Base-by-base conservation (phyloP, 75 land plant genomes). In the Chamaecyparis obtusa region DNA sequence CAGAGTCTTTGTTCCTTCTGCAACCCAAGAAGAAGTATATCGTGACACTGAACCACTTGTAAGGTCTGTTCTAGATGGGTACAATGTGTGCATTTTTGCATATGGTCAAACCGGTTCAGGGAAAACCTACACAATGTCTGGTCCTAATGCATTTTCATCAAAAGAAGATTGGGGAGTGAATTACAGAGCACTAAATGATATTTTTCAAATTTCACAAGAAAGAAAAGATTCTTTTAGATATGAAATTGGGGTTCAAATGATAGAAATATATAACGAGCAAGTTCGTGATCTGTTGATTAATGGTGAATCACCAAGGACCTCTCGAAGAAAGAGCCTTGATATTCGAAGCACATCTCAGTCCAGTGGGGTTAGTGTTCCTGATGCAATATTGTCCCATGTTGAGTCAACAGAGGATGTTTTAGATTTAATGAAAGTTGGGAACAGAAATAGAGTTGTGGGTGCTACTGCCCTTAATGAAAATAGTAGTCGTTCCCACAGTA, bases 61-160 rank as follows among this genome's bases (percentile, higher is more conserved):
- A 35, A 89, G 94, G 56, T 94, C 93, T 46, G 92, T 92, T 46
- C 79, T 94, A 3, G 94, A 93, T 90, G 94, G 93, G 43, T 93
- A 54, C 81, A 94, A 94, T 79, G 94, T 92, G 15, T 94, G 94
- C 71, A 92, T 94, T n/a, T 94, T 94, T 90, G 95, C 95, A 84
- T 94, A 92, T 90, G 93, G 93, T 15, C 95, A 94, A 55, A 92
- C 95, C 16, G 93, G 94, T 46, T 91, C 92, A 16, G 92, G 94
- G 16, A 93, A 93, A 78, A 93, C 94, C 56, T 93, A 89, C 77
- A 94, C 95, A 81, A 94, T 94, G 95, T 88, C 84, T 9, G 90
- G 90, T 57, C 64, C 64, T 57, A 57, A 21, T 57, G 21, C 27
- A 24, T 51, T 51, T 1, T 57, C 64, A 19, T 57, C 64, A 4